Evolutionary conservation across 495 filamentous ascomycete genomes (phyloP).

Genomic region (Oleoguttula mirabilis): DNA sequence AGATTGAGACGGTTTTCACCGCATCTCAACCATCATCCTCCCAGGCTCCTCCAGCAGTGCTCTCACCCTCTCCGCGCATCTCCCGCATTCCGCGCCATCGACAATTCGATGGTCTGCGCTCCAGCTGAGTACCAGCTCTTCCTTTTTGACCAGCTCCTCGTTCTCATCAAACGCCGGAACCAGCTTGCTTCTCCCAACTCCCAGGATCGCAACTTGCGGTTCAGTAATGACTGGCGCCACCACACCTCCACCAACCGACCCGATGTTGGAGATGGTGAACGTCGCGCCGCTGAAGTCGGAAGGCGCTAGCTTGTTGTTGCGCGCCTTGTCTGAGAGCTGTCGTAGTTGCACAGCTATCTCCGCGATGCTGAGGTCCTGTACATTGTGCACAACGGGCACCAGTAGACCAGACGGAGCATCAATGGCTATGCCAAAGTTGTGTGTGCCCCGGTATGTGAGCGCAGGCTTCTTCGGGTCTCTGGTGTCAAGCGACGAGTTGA

Average conservation of each 20-base stretch:
- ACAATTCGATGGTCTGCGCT: constrained; percentile 91
- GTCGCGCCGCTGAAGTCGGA: constrained; percentile 76
- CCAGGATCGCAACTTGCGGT: constrained; percentile 83
- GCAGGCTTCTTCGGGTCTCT: constrained; percentile 45
- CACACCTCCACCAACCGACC: constrained; percentile 89
- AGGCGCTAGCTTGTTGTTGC: constrained; percentile 58
- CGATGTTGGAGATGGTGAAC: constrained; percentile 93
- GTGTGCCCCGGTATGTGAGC: constrained; percentile 63
- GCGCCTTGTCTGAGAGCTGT: constrained; percentile 59
- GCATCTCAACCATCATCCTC: constrained; percentile 53
- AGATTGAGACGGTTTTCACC: no score
- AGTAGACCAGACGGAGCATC: constrained; percentile 83
- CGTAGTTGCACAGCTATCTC: constrained; percentile 65
- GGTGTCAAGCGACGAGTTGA: constrained; percentile 75
- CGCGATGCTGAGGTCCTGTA: constrained; percentile 57
- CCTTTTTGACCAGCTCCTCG: constrained; percentile 47
- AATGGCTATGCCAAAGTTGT: constrained; percentile 95
- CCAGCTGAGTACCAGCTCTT: constrained; percentile 83
- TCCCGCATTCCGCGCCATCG: constrained; percentile 87
- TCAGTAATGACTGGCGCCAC: constrained; percentile 82
- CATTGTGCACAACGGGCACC: constrained; percentile 89
- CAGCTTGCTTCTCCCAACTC: constrained; percentile 65
- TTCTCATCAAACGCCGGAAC: constrained; percentile 54
- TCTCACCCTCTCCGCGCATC: constrained; percentile 70
- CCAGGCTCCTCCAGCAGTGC: constrained; percentile 71